Evolutionary conservation across 2,329 filamentous ascomycete genomes (phyloP).

Genomic region (Fonsecaea multimorphosa): DNA sequence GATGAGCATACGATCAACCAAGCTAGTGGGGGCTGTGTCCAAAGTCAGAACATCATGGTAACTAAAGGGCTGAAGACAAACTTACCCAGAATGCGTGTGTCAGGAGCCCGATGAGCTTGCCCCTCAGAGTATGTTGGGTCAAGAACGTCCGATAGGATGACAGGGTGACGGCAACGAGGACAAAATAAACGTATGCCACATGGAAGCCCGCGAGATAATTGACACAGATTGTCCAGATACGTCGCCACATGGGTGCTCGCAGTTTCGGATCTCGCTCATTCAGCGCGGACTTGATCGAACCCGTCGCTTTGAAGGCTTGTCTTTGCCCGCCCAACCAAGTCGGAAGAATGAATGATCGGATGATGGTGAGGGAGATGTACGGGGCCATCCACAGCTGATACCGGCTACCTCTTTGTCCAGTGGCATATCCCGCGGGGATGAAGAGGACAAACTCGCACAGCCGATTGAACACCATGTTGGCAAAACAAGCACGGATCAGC

Average conservation of each 20-base stretch:
- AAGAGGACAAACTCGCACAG: conserved; percentile 65
- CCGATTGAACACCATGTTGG: conserved; percentile 58
- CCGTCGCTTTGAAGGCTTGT: conserved; percentile 66
- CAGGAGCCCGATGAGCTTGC: conserved; percentile 59
- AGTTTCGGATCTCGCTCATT: conserved; percentile 61
- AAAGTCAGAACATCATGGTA: not conserved
- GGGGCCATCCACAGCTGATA: conserved; percentile 69
- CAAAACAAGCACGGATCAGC: conserved; percentile 64
- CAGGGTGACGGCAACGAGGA: conserved; percentile 57
- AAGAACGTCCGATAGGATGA: conserved; percentile 60
- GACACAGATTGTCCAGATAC: conserved; percentile 61
- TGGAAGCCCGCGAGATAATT: conserved; percentile 65
- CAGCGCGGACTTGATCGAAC: conserved; percentile 61
- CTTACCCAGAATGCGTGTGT: conserved; percentile 51
- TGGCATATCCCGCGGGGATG: conserved; percentile 65
- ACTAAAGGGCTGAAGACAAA: too few relatives aligned
- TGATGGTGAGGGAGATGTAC: conserved; percentile 64
- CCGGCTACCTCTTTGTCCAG: conserved; percentile 62
- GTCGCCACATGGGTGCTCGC: conserved; percentile 54
- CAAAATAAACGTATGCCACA: conserved; percentile 61
- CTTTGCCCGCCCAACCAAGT: conserved; percentile 65
- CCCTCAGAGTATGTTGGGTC: conserved; percentile 46
- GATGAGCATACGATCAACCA: conserved; percentile 63
- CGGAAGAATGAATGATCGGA: conserved; percentile 64
- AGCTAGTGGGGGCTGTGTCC: conserved; percentile 60